phyloP scores from a whole-genome alignment of 768 basidiomycete genomes.

The Mycena sanguinolenta region DNA sequence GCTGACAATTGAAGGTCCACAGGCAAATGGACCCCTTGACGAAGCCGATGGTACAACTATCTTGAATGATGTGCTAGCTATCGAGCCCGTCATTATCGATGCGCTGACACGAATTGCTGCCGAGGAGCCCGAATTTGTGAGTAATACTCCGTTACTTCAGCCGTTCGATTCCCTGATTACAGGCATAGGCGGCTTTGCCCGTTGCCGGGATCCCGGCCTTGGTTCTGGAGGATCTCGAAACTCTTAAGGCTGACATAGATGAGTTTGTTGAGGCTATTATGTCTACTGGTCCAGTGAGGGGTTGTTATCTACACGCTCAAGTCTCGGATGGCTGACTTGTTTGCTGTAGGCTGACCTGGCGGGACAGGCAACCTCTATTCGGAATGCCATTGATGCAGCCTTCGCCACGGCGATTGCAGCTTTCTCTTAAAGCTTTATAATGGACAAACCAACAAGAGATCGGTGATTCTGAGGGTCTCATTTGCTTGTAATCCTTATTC shows the following conservation, averaged over 20 bases:
- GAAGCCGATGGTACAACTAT: constrained; percentile 45
- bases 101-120: constrained; percentile 40
- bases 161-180: background rate
- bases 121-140: constrained; percentile 45
- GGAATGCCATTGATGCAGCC: constrained; percentile 36
- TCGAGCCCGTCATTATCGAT: constrained; percentile 45
- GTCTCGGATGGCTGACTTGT: too few relatives aligned
- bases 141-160: background rate
- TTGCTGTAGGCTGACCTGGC: constrained; percentile 40
- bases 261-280: constrained; percentile 43
- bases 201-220: constrained; percentile 47
- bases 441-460: too few relatives aligned
- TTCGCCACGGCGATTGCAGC: constrained; percentile 47
- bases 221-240: constrained; percentile 45
- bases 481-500: too few relatives aligned
- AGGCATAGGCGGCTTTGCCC: constrained; percentile 38
- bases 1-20: background rate
- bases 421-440: constrained; percentile 28
- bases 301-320: background rate
- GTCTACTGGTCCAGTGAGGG: constrained; percentile 43
- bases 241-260: constrained; percentile 38
- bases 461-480: too few relatives aligned
- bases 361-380: constrained; percentile 34
- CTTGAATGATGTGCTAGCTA: constrained; percentile 37
- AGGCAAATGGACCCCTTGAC: constrained; percentile 42